Base-by-base conservation (phyloP, 208 protist species). In the Herpetomonas tarakana region DNA sequence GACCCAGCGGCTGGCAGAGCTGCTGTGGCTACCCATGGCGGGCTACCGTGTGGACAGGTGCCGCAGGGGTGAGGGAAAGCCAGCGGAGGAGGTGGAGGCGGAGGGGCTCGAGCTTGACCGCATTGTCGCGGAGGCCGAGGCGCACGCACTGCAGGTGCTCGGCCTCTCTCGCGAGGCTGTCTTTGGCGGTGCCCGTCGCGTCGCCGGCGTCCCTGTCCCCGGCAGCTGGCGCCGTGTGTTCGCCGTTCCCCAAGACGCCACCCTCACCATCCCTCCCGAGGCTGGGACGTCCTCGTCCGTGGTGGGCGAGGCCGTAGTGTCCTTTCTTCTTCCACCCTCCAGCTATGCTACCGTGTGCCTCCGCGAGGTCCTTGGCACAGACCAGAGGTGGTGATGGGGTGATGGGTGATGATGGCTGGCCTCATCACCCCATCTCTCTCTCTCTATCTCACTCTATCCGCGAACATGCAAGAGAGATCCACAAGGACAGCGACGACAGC, bases 271-370 rank as follows among this genome's bases (percentile, higher is more conserved):
- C n/a, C 18, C 38, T 25, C 26, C 35, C 18, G 9, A 26, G 52
- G 16, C 39, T 26, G 6, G 16, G 19, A 21, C 22, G 18, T 30
- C 24, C 31, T 39, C 38, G 41, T 30, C 49, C 14, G n/a, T n/a
- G 9, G 35, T 41, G 35, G 9, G 9, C 35, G 35, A 41, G 35
- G 60, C 67, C 38, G 57, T 49, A 66, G 25, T 90, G 24, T 74
- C 68, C 19, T 92, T 94, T 63, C 53, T 39, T 3, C 59, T 94
- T 24, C 88, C 88, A 4, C 74, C 80, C n/a, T 92, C 85, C 3
- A 81, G 74, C 65, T 94, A 94, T 66, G 88, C 88, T 11, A 94
- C 88, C 21, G 62, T 94, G 11, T 78, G 88, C 39, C 68, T 94
- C 27, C 81, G 85, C 0, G 85, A 92, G 61, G 73, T 92, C 30